Percentiles rank a stretch among this genome's conserved stretches.
Conservation (phyloP, 2,329 filamentous ascomycete genomes). For the Paecilomyces sp. region DNA sequence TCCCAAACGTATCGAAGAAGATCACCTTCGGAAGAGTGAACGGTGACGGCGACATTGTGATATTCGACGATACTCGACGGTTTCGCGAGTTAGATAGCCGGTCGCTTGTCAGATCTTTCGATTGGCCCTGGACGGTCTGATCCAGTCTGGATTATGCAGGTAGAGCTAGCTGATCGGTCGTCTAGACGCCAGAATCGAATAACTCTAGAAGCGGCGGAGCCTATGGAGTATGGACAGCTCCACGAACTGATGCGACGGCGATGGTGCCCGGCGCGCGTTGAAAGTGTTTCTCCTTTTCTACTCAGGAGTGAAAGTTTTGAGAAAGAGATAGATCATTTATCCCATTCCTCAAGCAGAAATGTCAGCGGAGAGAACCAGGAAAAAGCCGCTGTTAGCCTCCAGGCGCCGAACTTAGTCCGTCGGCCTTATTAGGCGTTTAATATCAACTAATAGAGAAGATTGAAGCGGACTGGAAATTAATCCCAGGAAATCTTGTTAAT, state of each 20-base stretch:
- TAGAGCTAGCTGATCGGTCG: neutral
- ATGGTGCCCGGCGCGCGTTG: neutral
- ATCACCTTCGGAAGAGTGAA: constrained; percentile 9
- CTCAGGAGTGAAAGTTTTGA: neutral
- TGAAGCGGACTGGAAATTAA: neutral
- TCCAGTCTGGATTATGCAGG: neutral
- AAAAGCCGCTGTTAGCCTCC: neutral
- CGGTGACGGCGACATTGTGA: neutral
- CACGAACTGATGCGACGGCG: neutral
- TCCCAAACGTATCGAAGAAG: constrained; percentile 39
- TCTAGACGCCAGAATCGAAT: neutral
- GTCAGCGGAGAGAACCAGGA: neutral
- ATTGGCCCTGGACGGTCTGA: neutral
- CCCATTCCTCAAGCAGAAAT: neutral
- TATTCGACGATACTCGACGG: neutral
- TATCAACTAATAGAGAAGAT: neutral
- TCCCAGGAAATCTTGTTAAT: neutral
- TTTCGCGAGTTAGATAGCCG: neutral
- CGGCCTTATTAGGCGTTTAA: too few relatives aligned
- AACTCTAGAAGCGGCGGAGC: neutral
- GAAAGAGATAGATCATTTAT: neutral
- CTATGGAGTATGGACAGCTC: neutral
- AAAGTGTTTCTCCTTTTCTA: neutral
- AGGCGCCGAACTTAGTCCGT: neutral
- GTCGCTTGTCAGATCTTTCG: neutral